These are phyloP conservation scores for Fusarium gaditjirri DNA, from an alignment of 2,329 filamentous ascomycete species.

Conservation along the genomic window DNA sequence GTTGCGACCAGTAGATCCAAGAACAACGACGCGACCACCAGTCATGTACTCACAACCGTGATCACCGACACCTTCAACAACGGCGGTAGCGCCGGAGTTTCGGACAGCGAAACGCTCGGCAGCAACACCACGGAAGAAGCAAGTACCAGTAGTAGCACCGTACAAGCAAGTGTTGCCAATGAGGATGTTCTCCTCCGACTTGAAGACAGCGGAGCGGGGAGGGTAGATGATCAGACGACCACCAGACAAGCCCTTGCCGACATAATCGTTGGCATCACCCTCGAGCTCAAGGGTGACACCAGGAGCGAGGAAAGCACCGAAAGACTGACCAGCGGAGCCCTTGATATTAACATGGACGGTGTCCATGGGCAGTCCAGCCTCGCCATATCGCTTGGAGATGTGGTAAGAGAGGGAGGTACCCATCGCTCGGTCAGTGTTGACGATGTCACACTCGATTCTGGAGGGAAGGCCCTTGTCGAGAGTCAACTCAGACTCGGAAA, in stretches of 20 bases:
- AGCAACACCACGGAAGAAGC: conserved; percentile 96
- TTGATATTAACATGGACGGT: conserved; percentile 97
- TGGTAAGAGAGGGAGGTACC: conserved; percentile 96
- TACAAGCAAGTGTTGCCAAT: conserved; percentile 96
- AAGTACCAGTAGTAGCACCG: conserved; percentile 88
- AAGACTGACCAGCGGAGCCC: conserved; percentile 95
- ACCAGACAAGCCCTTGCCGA: conserved; percentile 94
- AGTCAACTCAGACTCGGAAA: conserved; percentile 92
- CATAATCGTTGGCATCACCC: conserved; percentile 96
- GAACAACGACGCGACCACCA: conserved; percentile 86
- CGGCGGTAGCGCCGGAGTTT: conserved; percentile 95
- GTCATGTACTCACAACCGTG: conserved; percentile 99
- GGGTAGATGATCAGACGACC: conserved; percentile 94
- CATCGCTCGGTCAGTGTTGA: conserved; percentile 95
- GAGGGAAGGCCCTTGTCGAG: conserved; percentile 94
- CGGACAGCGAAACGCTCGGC: conserved; percentile 96
- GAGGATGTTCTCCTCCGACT: conserved; percentile 94
- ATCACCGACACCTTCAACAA: conserved; percentile 95
- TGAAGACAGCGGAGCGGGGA: conserved; percentile 88
- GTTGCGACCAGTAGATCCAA: conserved; percentile 92
- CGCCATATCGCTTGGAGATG: conserved; percentile 91
- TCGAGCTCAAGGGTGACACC: conserved; percentile 95
- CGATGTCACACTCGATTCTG: conserved; percentile 92
- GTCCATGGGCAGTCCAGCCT: conserved; percentile 87
- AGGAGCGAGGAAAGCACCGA: conserved; percentile 91